Percentiles rank a stretch among this genome's conserved stretches.
Evolutionary conservation across 2,329 filamentous ascomycete genomes (phyloP).

Genomic region (Colletotrichum cuscutae): DNA sequence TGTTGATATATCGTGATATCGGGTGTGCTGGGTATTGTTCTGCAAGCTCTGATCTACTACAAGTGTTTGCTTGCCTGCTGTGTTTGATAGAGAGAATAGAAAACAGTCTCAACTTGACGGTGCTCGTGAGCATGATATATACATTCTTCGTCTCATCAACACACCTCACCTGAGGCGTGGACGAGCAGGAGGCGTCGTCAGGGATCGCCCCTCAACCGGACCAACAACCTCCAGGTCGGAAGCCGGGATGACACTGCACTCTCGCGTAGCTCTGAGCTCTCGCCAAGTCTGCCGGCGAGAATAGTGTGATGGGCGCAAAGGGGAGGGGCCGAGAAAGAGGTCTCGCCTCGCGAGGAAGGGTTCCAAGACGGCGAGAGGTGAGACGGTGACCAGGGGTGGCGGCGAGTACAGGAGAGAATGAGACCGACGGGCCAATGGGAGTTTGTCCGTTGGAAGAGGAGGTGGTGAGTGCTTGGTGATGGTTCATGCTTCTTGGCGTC

Average conservation of each 20-base stretch:
- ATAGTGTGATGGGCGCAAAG: neutral
- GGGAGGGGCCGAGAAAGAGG: neutral
- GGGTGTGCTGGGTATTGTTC: neutral
- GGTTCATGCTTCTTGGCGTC: neutral
- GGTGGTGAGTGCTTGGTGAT: neutral
- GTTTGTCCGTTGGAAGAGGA: neutral
- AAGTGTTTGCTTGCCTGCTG: neutral
- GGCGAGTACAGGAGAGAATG: neutral
- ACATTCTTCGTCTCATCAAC: neutral
- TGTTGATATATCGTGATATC: neutral
- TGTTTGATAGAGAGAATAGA: neutral
- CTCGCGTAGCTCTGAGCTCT: neutral
- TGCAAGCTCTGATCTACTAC: neutral
- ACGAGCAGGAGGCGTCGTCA: neutral
- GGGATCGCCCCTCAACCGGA: neutral
- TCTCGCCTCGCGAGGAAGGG: slow-evolving; percentile 6
- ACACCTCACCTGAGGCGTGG: neutral
- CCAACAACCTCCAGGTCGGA: neutral
- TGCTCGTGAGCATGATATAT: slow-evolving; percentile 8
- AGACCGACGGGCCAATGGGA: neutral
- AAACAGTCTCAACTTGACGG: neutral
- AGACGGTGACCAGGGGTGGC: neutral
- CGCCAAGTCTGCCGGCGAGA: neutral
- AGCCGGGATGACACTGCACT: neutral
- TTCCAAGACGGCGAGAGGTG: neutral